Evolutionary conservation across 257 asterid species (phyloP).

Genomic region (Cynanchum wilfordii): DNA sequence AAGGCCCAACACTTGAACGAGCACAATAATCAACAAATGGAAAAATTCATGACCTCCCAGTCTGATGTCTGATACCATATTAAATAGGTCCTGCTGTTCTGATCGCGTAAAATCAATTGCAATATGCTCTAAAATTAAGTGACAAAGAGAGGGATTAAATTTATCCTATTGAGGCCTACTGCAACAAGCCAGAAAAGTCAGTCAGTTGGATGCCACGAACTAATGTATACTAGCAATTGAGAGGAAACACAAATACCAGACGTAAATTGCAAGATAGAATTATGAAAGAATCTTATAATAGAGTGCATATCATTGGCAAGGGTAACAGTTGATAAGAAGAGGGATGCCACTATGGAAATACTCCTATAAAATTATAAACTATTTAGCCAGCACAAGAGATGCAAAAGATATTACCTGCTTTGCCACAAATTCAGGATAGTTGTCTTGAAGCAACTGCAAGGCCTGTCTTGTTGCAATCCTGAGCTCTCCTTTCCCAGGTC

Average conservation of each 20-base stretch:
- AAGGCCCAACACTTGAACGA: too few relatives aligned
- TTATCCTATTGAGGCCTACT: neutral
- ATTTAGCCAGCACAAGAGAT: neutral
- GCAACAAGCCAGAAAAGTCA: neutral
- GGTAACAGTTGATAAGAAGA: neutral
- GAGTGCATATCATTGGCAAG: neutral
- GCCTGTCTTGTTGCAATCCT: conserved; percentile 81
- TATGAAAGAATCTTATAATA: neutral
- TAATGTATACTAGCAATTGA: neutral
- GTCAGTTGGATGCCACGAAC: neutral
- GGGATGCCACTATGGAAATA: neutral
- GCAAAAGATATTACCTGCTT: conserved; percentile 56
- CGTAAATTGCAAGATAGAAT: neutral
- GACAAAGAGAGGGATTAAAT: too few relatives aligned
- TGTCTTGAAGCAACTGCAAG: conserved; percentile 80
- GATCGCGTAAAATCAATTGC: too few relatives aligned
- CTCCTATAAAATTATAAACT: neutral
- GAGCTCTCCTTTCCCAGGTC: conserved; percentile 70
- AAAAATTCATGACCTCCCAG: too few relatives aligned
- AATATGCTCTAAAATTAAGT: too few relatives aligned
- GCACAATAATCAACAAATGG: too few relatives aligned
- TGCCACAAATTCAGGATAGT: conserved; percentile 86
- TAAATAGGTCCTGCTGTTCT: too few relatives aligned
- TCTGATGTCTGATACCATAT: too few relatives aligned
- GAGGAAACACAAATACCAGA: neutral